Base-by-base conservation (phyloP, 495 filamentous ascomycete species). In the Aspergillus homomorphus region DNA sequence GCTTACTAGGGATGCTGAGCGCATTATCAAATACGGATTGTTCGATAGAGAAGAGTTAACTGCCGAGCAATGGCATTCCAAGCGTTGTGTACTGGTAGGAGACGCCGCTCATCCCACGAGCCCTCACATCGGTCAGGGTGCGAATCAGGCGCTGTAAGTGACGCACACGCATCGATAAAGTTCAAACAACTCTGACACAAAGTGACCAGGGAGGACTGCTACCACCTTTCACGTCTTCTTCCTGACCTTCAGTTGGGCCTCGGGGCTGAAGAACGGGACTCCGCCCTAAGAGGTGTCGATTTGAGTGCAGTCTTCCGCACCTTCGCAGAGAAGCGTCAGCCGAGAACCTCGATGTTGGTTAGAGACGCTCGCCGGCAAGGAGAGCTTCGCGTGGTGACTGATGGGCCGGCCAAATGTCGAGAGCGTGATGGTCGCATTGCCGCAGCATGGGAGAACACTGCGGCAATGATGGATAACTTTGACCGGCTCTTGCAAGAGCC, bases 101-200 rank as follows among this genome's bases (percentile, higher is more conserved):
- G 66, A 68, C 62, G 66, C 66, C 6, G 63, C 66, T n/a, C 66
- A 68, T 61, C 66, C 66, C 2, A 61, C 63, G 1, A 68, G 64
- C 45, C 63, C 63, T 7, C 66, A 68, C 57, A 42, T 66, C 8
- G 66, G 66, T 15, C 66, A 68, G 42, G 66, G 66, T 14, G 66
- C 61, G 20, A 68, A 68, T 50, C 66, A 68, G 50, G 64, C 66
- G 19, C 54, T 68, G 66, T 66, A 42, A 62, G 63, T 57, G 20
- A 15, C 20, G 19, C 5, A 8, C 18, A 1, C 14, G 48, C 1
- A n/a, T 16, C 5, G 48, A n/a, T 0, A 16, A n/a, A n/a, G 23
- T 18, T 24, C 23, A 28, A n/a, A 1, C 16, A 15, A 22, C 5
- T 20, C 30, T n/a, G 33, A 38, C 12, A 51, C 7, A 23, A 14